Evolutionary conservation across 257 asterid species (phyloP).

Genomic region (Pogostemon cablin): DNA sequence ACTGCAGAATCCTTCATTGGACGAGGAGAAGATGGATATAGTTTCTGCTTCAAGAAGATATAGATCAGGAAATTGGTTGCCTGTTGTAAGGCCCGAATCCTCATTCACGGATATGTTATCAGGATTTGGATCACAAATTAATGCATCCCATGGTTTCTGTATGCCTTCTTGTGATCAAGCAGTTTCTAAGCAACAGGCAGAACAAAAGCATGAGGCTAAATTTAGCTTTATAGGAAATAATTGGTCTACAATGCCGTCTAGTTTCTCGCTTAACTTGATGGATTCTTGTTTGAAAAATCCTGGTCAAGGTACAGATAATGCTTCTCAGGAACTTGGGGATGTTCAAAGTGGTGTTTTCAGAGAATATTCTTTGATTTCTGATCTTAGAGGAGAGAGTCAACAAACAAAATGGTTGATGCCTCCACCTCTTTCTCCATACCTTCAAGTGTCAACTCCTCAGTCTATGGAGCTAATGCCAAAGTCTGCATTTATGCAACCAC

Average conservation of each 20-base stretch:
- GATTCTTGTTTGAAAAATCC: constrained; percentile 55
- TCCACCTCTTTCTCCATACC: constrained; percentile 63
- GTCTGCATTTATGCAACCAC: constrained; percentile 44
- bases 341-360: constrained; percentile 47
- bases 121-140: constrained; percentile 71
- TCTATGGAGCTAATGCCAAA: constrained; percentile 58
- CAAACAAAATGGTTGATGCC: constrained; percentile 79
- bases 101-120: constrained; percentile 77
- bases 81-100: constrained; percentile 67
- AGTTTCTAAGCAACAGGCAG: constrained; percentile 47
- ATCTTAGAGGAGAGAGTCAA: constrained; percentile 55
- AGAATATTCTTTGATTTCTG: constrained; percentile 55
- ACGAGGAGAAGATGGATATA: constrained; percentile 57
- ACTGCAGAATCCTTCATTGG: constrained; percentile 56
- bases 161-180: constrained; percentile 51
- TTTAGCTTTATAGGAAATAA: constrained; percentile 52
- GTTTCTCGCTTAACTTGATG: constrained; percentile 73
- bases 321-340: constrained; percentile 59
- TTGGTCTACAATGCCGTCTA: constrained; percentile 59
- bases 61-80: constrained; percentile 63
- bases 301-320: constrained; percentile 43
- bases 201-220: constrained; percentile 63
- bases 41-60: constrained; percentile 55
- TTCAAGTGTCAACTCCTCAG: constrained; percentile 54
- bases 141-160: constrained; percentile 50